These are phyloP conservation scores for Hyphodiscus sp. DNA, from an alignment of 2,329 filamentous ascomycete species.

Conservation along the genomic window DNA sequence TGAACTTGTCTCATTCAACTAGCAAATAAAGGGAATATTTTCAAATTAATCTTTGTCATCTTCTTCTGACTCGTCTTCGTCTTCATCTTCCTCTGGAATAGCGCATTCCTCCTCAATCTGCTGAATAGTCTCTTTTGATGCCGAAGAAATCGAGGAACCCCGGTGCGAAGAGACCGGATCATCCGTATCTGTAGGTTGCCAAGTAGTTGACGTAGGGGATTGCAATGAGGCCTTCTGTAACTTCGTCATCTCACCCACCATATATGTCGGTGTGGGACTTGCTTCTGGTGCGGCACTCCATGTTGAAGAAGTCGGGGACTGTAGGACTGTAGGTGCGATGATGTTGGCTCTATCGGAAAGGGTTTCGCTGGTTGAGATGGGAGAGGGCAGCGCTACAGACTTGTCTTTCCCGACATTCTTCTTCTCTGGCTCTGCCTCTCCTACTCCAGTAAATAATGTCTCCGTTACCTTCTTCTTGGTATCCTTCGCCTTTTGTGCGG, in stretches of 20 bases:
- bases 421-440: constrained; percentile 14
- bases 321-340: constrained; percentile 15
- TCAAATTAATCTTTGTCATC: neutral
- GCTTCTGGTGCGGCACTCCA: constrained; percentile 17
- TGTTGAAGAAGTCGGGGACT: constrained; percentile 26
- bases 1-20: neutral
- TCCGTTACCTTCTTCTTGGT: constrained; percentile 36
- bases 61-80: constrained; percentile 15
- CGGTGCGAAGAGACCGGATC: constrained; percentile 17
- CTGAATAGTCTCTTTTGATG: constrained; percentile 24
- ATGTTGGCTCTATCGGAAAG: constrained; percentile 1
- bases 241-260: constrained; percentile 14
- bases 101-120: constrained; percentile 22
- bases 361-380: constrained; percentile 5
- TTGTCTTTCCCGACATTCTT: constrained; percentile 3
- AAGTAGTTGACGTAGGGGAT: constrained; percentile 24
- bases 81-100: constrained; percentile 29
- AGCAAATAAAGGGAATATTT: neutral
- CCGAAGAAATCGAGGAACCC: constrained; percentile 17
- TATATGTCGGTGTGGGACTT: neutral
- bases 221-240: constrained; percentile 18
- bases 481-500: constrained; percentile 57
- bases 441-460: constrained; percentile 16
- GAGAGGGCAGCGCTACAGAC: constrained; percentile 8
- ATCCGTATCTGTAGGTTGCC: constrained; percentile 22